Conservation (phyloP, 2,329 filamentous ascomycete species). For the Neospermospora avenae region DNA sequence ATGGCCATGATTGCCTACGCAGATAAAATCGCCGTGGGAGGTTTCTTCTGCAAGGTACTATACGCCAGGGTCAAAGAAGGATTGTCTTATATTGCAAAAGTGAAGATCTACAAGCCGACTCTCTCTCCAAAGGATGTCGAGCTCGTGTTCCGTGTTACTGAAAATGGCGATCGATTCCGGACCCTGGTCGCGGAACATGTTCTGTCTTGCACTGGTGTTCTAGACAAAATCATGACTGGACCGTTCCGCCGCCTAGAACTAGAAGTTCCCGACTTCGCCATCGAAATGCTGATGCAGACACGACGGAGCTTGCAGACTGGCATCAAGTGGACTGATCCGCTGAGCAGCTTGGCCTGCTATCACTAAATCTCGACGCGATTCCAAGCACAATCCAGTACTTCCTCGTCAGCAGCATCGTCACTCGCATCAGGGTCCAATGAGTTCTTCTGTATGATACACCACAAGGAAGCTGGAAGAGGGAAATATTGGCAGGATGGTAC, state of each 20-base stretch:
- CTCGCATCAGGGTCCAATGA: too few relatives aligned
- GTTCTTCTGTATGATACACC: neutral
- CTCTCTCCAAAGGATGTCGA: conserved; percentile 5
- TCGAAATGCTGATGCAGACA: conserved; percentile 9
- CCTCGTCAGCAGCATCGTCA: too few relatives aligned
- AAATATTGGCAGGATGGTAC: neutral
- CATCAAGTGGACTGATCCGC: conserved; percentile 1
- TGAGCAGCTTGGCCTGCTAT: neutral
- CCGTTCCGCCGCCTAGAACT: neutral
- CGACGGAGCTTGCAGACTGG: neutral
- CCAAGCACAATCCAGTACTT: too few relatives aligned
- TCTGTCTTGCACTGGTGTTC: neutral
- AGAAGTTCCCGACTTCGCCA: conserved; percentile 13
- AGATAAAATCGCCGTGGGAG: neutral
- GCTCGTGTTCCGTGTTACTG: conserved; percentile 9
- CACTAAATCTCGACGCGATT: too few relatives aligned
- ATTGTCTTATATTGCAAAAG: neutral
- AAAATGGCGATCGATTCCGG: conserved; percentile 4
- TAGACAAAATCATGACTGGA: neutral
- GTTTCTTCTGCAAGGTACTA: neutral
- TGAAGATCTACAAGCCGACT: neutral
- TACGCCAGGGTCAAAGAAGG: neutral
- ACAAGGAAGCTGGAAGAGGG: neutral
- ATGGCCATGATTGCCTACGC: neutral
- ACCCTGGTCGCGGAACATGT: conserved; percentile 2